Evolutionary conservation across 116 monocot genomes (phyloP), one percentile per base, ranked within the genome.

Genomic region (Thalassia testudinum): DNA sequence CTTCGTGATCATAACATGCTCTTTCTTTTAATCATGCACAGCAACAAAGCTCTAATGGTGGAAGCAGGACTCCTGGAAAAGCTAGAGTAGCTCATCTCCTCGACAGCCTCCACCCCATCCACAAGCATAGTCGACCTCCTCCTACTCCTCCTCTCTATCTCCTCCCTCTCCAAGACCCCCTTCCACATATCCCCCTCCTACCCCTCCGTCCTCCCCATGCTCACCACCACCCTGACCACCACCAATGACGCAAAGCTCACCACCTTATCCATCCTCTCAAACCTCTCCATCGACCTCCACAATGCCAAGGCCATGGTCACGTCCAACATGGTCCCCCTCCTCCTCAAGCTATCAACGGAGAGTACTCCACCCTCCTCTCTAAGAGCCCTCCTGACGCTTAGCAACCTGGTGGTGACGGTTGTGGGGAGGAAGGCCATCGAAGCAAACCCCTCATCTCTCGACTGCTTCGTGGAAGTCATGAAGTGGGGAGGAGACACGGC

Each of bases 11-110:
- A n/a, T n/a, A n/a, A n/a, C n/a, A n/a, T n/a, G n/a, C n/a, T n/a
- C n/a, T n/a, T n/a, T n/a, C n/a, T n/a, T n/a, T n/a, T n/a, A n/a
- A n/a, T n/a, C 30, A 34, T 18, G 23, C 14, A 23, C 72, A 90
- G 90, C 44, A 90, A 78, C 75, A 90, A 78, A 56, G 65, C 59
- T 11, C 65, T 78, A 0, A 81, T 84, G 30, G 72, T 90, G 53
- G 74, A 78, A 37, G 66, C 84, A 17, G 90, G 80, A 34, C 49
- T 90, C 21, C 62, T 90, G 10, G 1, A 42, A 53, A 81, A 70
- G 51, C 62, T 90, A 29, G 71, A 65, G 22, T 47, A 52, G 22
- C 56, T 78, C 4, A 40, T 61, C 17, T 23, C 43, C 17, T 26
- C 49, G 2, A 26, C 27, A 7, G 16, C 43, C 17, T 43, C 28